Conservation (phyloP, 805 yeast genomes). For the Teunomyces funiuensis region DNA sequence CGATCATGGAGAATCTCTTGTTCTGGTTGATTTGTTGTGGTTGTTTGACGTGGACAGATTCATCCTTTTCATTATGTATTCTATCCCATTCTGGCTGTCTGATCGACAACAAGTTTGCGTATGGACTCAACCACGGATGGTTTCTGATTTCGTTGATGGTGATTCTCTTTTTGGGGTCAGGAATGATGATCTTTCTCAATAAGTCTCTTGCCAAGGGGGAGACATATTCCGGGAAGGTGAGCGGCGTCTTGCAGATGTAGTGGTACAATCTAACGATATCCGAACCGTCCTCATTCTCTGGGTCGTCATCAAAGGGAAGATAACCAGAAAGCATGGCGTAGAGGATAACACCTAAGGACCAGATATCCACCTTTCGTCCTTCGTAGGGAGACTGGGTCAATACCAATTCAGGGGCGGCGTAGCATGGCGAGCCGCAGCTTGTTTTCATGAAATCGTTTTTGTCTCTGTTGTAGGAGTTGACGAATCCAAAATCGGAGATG, state of each 20-base stretch:
- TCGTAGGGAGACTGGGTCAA: conserved; percentile 83
- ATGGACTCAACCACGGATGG: conserved; percentile 89
- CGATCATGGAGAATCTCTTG: conserved; percentile 47
- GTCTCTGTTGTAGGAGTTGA: conserved; percentile 68
- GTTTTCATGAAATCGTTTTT: conserved; percentile 83
- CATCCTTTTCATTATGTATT: conserved; percentile 33
- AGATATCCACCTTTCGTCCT: conserved; percentile 90
- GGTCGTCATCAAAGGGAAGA: conserved; percentile 96
- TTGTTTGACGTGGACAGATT: conserved; percentile 9
- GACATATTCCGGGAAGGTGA: conserved; percentile 93
- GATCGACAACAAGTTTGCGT: conserved; percentile 76
- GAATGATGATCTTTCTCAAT: conserved; percentile 75
- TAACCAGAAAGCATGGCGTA: conserved; percentile 98
- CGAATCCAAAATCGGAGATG: conserved; percentile 93
- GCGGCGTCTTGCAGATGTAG: conserved; percentile 86
- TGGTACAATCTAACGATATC: conserved; percentile 88
- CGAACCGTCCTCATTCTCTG: conserved; percentile 93
- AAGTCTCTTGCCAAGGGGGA: conserved; percentile 89
- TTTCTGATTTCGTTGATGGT: conserved; percentile 65
- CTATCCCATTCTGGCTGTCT: conserved; percentile 91
- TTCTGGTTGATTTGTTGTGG: conserved; percentile 22
- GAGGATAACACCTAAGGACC: conserved; percentile 95
- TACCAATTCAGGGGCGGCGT: conserved; percentile 97
- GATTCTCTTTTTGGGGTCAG: conserved; percentile 80
- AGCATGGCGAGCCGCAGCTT: conserved; percentile 96